Evolutionary conservation across 2,329 filamentous ascomycete genomes (phyloP).

Genomic region (Diplocarpon rosae): DNA sequence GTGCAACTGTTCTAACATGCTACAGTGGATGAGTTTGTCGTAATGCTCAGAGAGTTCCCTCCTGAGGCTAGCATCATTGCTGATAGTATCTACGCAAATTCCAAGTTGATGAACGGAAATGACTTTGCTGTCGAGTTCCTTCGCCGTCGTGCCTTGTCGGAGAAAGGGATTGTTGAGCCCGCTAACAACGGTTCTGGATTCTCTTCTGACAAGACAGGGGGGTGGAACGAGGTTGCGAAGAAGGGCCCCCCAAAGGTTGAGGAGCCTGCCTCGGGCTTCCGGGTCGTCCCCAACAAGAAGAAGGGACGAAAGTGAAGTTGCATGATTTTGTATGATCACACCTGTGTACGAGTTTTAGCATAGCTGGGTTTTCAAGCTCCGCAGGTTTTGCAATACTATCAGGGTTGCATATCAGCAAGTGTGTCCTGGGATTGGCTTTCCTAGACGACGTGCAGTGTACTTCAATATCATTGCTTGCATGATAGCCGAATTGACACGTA

Average conservation of each 20-base stretch:
- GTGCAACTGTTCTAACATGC: conserved; percentile 26
- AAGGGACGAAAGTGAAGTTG: conserved; percentile 62
- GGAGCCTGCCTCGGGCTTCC: conserved; percentile 49
- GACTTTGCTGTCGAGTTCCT: conserved; percentile 94
- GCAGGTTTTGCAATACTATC: conserved; percentile 5
- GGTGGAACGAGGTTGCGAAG: conserved; percentile 97
- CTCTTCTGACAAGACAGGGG: conserved; percentile 42
- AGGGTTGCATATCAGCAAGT: conserved; percentile 11
- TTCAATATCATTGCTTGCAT: conserved; percentile 1
- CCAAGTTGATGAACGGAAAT: conserved; percentile 80
- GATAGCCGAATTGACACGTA: neutral
- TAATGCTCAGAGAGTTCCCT: conserved; percentile 63
- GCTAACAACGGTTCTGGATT: conserved; percentile 40
- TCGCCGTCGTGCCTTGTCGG: conserved; percentile 82
- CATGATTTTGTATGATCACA: conserved; percentile 19
- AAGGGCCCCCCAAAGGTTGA: conserved; percentile 52
- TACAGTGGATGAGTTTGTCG: conserved; percentile 60
- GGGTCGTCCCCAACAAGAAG: conserved; percentile 86
- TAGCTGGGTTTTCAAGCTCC: conserved; percentile 15
- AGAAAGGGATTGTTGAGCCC: conserved; percentile 76
- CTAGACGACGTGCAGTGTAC: neutral
- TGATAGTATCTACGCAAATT: conserved; percentile 79
- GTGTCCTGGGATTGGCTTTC: conserved; percentile 1
- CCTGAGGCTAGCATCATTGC: conserved; percentile 72
- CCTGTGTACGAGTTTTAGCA: conserved; percentile 12